Evolutionary conservation across 305 asterid species (phyloP).

Genomic region (Solanum chacoense): DNA sequence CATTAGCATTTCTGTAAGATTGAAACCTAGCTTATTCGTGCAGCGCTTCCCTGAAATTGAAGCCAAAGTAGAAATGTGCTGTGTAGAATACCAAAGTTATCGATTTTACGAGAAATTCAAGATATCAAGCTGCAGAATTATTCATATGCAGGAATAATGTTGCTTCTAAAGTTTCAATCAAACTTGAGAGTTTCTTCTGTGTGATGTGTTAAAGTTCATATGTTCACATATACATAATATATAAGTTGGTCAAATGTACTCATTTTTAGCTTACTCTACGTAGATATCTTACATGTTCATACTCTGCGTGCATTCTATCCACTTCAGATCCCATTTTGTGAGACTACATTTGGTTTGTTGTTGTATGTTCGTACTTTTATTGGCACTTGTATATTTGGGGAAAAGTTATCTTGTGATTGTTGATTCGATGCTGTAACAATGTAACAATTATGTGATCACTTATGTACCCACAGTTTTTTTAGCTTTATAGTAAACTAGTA

Average conservation of each 20-base stretch:
- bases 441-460: neutral
- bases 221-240: neutral
- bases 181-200: neutral
- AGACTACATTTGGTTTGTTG: neutral
- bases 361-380: neutral
- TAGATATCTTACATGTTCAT: neutral
- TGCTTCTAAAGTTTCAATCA: neutral
- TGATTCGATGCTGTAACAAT: neutral
- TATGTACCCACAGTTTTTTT: neutral
- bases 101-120: neutral
- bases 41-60: slow-evolving; percentile 65
- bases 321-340: neutral
- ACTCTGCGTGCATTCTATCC: neutral
- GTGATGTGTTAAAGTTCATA: neutral
- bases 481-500: neutral
- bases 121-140: neutral
- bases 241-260: neutral
- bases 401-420: neutral
- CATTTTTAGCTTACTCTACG: neutral
- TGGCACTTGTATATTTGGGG: neutral
- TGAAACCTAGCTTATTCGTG: neutral
- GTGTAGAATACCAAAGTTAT: neutral
- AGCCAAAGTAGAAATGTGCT: slow-evolving; percentile 24
- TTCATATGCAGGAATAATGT: neutral
- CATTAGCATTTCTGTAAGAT: neutral